Evolutionary conservation across 768 basidiomycete genomes (phyloP).

Genomic region (Kondoa subrosea): DNA sequence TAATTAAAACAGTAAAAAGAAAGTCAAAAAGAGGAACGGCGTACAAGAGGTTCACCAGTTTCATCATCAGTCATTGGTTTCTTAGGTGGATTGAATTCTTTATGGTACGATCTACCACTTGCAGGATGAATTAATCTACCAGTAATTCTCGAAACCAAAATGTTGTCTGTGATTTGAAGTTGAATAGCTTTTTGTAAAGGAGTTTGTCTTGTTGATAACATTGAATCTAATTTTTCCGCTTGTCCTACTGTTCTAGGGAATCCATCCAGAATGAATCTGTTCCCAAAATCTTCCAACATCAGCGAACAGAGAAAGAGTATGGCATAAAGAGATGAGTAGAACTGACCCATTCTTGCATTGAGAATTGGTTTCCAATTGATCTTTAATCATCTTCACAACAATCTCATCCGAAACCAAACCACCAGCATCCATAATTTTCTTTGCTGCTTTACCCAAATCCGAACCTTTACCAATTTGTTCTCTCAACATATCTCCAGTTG

Average conservation of each 20-base stretch:
- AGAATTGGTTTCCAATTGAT: conserved; percentile 83
- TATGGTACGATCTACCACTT: conserved; percentile 84
- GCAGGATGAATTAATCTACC: conserved; percentile 82
- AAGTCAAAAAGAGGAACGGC: neutral
- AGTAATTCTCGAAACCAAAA: conserved; percentile 93
- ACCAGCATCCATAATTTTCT: conserved; percentile 94
- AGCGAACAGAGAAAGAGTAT: too few relatives aligned
- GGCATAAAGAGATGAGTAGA: too few relatives aligned
- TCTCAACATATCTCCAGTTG: conserved; percentile 96
- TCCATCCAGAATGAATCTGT: conserved; percentile 93
- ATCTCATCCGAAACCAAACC: conserved; percentile 93
- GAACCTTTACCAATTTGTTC: conserved; percentile 82
- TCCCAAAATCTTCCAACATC: neutral
- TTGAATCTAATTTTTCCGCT: conserved; percentile 83
- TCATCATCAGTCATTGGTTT: conserved; percentile 84
- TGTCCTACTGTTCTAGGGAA: conserved; percentile 96
- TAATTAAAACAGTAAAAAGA: neutral
- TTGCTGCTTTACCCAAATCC: conserved; percentile 69
- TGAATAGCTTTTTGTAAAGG: conserved; percentile 46
- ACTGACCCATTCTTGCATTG: conserved; percentile 88
- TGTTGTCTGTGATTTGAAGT: conserved; percentile 76
- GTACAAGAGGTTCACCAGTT: conserved; percentile 68
- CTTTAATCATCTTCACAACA: conserved; percentile 92
- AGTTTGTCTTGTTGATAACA: conserved; percentile 67
- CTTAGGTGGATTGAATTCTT: conserved; percentile 94